phyloP scores from a whole-genome alignment of 2,329 filamentous ascomycete species.

The Trichoderma citrinoviride region DNA sequence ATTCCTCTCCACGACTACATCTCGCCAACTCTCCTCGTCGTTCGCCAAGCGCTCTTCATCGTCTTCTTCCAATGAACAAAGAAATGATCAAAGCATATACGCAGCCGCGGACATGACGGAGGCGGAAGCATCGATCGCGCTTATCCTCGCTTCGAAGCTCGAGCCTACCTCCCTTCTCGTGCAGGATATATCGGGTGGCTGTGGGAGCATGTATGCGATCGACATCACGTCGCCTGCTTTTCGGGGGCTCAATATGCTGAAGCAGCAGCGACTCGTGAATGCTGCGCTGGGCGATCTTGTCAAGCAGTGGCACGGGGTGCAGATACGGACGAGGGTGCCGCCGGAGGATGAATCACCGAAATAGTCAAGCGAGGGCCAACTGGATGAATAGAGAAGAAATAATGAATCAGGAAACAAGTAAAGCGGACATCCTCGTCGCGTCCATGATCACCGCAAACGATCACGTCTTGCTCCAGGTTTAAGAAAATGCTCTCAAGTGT shows the following conservation, averaged over 20 bases:
- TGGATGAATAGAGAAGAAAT: neutral
- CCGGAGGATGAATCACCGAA: constrained; percentile 21
- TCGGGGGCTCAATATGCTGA: constrained; percentile 67
- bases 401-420: neutral
- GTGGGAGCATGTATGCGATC: constrained; percentile 84
- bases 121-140: constrained; percentile 59
- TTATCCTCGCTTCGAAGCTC: constrained; percentile 50
- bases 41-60: neutral
- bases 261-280: constrained; percentile 82
- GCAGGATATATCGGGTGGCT: constrained; percentile 78
- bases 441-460: no score
- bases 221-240: constrained; percentile 72
- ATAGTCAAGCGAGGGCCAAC: neutral
- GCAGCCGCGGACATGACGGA: constrained; percentile 37
- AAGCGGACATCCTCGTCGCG: no score
- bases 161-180: constrained; percentile 57
- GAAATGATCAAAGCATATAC: constrained; percentile 4
- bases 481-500: no score
- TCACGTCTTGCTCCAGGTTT: no score
- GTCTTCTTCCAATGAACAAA: constrained; percentile 6
- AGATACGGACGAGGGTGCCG: constrained; percentile 66
- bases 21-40: constrained; percentile 11
- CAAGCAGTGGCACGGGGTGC: constrained; percentile 79
- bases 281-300: constrained; percentile 70
- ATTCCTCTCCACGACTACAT: neutral